Evolutionary conservation across 352 stramenopile genomes (phyloP).

Genomic region (Phytophthora pini): DNA sequence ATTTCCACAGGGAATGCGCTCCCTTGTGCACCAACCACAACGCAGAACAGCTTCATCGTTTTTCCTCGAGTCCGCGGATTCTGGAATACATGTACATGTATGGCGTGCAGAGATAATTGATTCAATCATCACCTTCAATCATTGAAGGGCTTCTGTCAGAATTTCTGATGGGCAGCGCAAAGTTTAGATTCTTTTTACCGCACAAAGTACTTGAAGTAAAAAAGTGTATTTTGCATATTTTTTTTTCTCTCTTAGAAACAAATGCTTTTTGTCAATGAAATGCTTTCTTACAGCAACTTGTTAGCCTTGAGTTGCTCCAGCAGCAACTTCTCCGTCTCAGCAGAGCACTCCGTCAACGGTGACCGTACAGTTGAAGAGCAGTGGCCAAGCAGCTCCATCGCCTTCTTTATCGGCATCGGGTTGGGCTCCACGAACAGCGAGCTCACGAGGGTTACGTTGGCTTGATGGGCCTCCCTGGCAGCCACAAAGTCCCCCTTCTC

Average conservation of each 20-base stretch:
- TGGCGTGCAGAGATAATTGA: too few species aligned
- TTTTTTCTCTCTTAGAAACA: neutral
- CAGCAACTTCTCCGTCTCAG: conserved; percentile 55
- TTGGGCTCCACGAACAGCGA: conserved; percentile 80
- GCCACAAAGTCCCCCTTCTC: conserved; percentile 75
- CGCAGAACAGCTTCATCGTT: too few species aligned
- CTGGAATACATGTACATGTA: too few species aligned
- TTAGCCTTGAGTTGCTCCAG: conserved; percentile 52
- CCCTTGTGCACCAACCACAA: too few species aligned
- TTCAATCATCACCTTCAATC: too few species aligned
- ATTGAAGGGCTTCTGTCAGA: too few species aligned
- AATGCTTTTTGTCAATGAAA: neutral
- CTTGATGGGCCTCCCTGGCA: conserved; percentile 72
- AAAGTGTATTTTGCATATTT: neutral
- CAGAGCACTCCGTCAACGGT: conserved; percentile 55
- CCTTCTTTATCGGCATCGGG: conserved; percentile 80
- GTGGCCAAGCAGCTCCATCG: conserved; percentile 71
- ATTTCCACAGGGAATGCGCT: too few species aligned
- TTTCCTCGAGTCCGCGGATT: too few species aligned
- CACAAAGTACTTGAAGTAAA: too few species aligned
- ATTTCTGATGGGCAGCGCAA: too few species aligned
- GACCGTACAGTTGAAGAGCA: conserved; percentile 57
- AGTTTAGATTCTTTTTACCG: too few species aligned
- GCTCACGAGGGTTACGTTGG: conserved; percentile 51
- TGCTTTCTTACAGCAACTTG: conserved; percentile 44